A percentile compares a stretch with the other conserved stretches of the same genome.
These are phyloP conservation scores for Kwoniella newhampshirensis DNA, from an alignment of 768 basidiomycete genomes.

Conservation along the genomic window DNA sequence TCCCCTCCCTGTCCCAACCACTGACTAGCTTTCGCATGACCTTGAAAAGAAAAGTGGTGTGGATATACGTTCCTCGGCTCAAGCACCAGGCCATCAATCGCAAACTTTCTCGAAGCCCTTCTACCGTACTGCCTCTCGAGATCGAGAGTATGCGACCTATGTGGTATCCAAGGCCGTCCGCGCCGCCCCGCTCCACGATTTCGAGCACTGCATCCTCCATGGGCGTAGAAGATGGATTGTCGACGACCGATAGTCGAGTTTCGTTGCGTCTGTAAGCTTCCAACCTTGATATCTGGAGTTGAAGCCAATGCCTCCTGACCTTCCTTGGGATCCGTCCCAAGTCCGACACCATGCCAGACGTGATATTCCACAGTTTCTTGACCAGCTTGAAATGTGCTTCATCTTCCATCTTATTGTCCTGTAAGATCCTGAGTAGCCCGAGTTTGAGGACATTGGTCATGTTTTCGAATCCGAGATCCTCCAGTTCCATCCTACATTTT, in stretches of 20 bases:
- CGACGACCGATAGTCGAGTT: not conserved
- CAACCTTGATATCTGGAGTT: slow-evolving; percentile 3
- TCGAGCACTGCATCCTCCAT: slow-evolving; percentile 11
- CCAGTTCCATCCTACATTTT: slow-evolving; percentile 19
- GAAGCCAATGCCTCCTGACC: slow-evolving; percentile 11
- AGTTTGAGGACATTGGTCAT: slow-evolving; percentile 7
- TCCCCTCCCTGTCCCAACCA: not conserved
- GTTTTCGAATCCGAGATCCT: slow-evolving; percentile 6
- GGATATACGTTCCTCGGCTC: slow-evolving; percentile 5
- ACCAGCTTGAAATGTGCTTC: slow-evolving; percentile 9
- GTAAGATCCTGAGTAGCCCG: slow-evolving; percentile 5
- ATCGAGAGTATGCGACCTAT: slow-evolving; percentile 4
- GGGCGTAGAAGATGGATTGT: not conserved
- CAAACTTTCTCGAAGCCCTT: slow-evolving; percentile 7
- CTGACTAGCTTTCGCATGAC: slow-evolving; percentile 7
- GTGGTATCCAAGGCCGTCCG: not conserved
- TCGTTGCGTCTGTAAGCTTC: not conserved
- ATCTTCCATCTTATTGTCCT: not conserved
- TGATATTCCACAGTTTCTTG: slow-evolving; percentile 3
- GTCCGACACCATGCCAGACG: slow-evolving; percentile 3
- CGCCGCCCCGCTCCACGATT: slow-evolving; percentile 7
- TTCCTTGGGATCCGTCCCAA: slow-evolving; percentile 8
- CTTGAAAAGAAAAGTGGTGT: slow-evolving; percentile 1
- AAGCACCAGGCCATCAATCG: slow-evolving; percentile 9
- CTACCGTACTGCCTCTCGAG: not conserved